Percentiles rank a stretch among this genome's conserved stretches.
These are phyloP conservation scores for Aureoboletus auriporus DNA, from an alignment of 768 basidiomycete genomes.

Conservation along the genomic window DNA sequence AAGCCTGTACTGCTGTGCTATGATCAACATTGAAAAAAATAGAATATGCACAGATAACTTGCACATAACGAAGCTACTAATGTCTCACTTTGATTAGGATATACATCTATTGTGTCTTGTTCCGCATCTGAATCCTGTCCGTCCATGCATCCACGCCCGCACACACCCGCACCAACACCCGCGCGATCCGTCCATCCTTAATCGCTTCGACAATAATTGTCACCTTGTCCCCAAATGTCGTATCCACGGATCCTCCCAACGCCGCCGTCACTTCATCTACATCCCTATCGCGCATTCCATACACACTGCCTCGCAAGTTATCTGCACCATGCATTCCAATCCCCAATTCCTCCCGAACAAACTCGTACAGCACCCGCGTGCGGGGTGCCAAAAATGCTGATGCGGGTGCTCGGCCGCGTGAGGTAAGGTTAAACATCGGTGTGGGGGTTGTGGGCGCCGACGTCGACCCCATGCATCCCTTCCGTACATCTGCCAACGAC, in stretches of 20 bases:
- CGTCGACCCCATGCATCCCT: slow-evolving; percentile 1
- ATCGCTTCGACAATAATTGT: slow-evolving; percentile 78
- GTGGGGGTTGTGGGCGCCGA: slow-evolving; percentile 19
- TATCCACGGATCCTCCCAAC: slow-evolving; percentile 31
- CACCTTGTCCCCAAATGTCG: slow-evolving; percentile 66
- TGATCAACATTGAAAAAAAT: no score
- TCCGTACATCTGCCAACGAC: slow-evolving; percentile 17
- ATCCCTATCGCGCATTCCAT: slow-evolving; percentile 40
- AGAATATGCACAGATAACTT: no score
- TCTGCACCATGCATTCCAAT: slow-evolving; percentile 78
- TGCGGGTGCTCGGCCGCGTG: slow-evolving; percentile 62
- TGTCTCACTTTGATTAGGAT: background rate
- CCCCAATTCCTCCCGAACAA: slow-evolving; percentile 66
- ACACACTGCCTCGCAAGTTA: slow-evolving; percentile 57
- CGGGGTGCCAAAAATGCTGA: slow-evolving; percentile 46
- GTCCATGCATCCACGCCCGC: slow-evolving; percentile 15
- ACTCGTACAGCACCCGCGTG: slow-evolving; percentile 73
- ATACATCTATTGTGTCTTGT: background rate
- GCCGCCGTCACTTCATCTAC: slow-evolving; percentile 37
- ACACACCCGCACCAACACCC: slow-evolving; percentile 54
- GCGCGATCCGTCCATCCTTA: slow-evolving; percentile 64
- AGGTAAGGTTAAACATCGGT: slow-evolving; percentile 40
- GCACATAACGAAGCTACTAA: background rate
- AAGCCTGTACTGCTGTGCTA: no score
- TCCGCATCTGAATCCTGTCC: background rate